Conservation (phyloP, 768 basidiomycete species). For the Crepidotus variabilis region DNA sequence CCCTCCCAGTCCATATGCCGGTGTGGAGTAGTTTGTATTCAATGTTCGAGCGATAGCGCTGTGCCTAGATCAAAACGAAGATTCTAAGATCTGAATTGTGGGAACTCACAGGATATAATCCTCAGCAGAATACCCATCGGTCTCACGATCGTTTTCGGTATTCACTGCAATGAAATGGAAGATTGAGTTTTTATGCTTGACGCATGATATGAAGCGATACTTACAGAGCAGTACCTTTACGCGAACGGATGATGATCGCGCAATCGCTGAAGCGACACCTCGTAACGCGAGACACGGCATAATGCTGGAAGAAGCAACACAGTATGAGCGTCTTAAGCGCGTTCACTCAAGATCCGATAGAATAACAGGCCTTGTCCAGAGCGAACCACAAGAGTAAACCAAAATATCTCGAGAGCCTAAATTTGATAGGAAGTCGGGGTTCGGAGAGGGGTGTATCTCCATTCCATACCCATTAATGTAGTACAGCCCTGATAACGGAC, state of each 20-base stretch:
- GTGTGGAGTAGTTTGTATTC: constrained; percentile 53
- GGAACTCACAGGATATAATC: constrained; percentile 73
- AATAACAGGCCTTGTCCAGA: constrained; percentile 80
- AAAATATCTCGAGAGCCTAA: constrained; percentile 61
- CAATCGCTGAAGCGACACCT: constrained; percentile 76
- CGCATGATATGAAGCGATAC: constrained; percentile 20
- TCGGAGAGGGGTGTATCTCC: constrained; percentile 89
- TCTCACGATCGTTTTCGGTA: constrained; percentile 85
- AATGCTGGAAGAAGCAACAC: constrained; percentile 63
- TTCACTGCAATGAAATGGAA: constrained; percentile 56
- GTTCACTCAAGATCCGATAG: not conserved
- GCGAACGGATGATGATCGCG: constrained; percentile 62
- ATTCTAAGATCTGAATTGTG: not conserved
- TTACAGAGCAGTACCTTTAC: constrained; percentile 85
- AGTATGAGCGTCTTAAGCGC: not conserved
- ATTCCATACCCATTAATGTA: constrained; percentile 91
- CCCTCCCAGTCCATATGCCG: constrained; percentile 55
- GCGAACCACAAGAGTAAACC: constrained; percentile 89
- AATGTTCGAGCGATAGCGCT: constrained; percentile 71
- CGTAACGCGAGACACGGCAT: constrained; percentile 88
- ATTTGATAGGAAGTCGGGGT: constrained; percentile 70
- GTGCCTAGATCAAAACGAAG: not conserved
- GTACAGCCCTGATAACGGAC: constrained; percentile 51
- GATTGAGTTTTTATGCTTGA: not conserved
- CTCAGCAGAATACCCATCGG: constrained; percentile 75